These are phyloP conservation scores for Ceratobasidium sp. DNA, from an alignment of 1,284 basidiomycete genomes.

Conservation along the genomic window DNA sequence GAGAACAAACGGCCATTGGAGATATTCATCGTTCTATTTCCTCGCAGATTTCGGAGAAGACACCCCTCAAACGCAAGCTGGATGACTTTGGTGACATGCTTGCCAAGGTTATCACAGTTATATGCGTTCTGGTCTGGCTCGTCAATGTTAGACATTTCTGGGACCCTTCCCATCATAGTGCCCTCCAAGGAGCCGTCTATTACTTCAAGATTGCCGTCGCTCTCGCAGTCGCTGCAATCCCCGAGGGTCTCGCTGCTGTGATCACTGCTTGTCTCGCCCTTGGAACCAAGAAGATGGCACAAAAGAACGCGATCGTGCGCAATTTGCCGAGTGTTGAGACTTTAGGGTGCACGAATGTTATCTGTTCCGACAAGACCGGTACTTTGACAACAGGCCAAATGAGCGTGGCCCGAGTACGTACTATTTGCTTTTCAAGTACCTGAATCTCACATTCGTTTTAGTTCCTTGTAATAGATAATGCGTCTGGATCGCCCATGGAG, in stretches of 20 bases:
- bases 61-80: conserved; percentile 92
- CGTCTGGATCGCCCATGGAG: conserved; percentile 67
- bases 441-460: conserved; percentile 52
- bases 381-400: conserved; percentile 97
- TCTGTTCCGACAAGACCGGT: conserved; percentile 97
- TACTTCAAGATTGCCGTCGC: conserved; percentile 99
- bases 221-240: conserved; percentile 94
- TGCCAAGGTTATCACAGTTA: conserved; percentile 94
- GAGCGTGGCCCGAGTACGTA: conserved; percentile 84
- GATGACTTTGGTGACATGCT: conserved; percentile 97
- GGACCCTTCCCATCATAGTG: conserved; percentile 90
- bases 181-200: conserved; percentile 91
- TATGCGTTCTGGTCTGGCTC: conserved; percentile 95
- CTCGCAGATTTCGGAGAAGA: conserved; percentile 90
- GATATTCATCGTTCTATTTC: conserved; percentile 95
- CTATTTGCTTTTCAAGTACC: conserved; percentile 27
- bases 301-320: conserved; percentile 95
- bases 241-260: conserved; percentile 94
- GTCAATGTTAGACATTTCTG: conserved; percentile 94
- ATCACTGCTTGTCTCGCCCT: conserved; percentile 96
- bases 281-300: conserved; percentile 97
- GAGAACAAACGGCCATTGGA: conserved; percentile 88
- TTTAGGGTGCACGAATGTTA: conserved; percentile 94
- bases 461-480: conserved; percentile 79
- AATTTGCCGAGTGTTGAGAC: conserved; percentile 97